Base-by-base conservation (phyloP, 148 eudicot species). In the Talinum fruticosum region DNA sequence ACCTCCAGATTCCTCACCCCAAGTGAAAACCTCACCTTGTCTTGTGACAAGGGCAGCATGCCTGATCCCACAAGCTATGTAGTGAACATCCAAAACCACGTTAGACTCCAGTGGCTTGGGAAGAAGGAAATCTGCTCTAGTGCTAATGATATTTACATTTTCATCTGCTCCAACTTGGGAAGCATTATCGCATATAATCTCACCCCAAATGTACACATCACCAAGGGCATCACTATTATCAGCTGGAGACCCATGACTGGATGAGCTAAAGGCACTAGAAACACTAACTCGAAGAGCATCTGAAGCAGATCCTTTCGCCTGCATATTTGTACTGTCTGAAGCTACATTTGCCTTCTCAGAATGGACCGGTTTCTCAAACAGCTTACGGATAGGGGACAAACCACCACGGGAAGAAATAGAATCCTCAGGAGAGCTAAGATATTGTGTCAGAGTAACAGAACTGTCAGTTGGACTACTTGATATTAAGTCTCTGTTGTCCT, bases 1-100 rank as follows among this genome's bases (percentile, higher is more conserved):
- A 30, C 99, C 99, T 49, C 99, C 99, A 32, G 99, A 91, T 83
- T 95, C 97, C 64, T 95, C 99, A 64, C 99, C 99, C 99, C 99
- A 95, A 10, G 93, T 92, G 81, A 95, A 95, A 76, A 90, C 85
- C 76, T 95, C 99, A 16, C 99, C 99, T 83, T 91, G 97, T 81
- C 94, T 85, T 10, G 96, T 92, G 79, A 95, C 96, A 30, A 95
- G 85, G 75, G 97, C 90, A 32, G 96, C 94, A 83, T 95, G 94
- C 79, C 84, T 82, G 57, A 93, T 94, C 64, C 99, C 99, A 87
- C 99, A 95, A 49, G 96, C 93, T 35, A 95, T 87, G 77, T 85
- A 85, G 77, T 91, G 89, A 32, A 95, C 99, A 79, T 95, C 99
- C 74, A 92, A 74, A 81, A 91, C 97, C 19, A 95, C 88, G 77